Conservation (phyloP, 306 rosid species). For the Vigna reflexopilosa region DNA sequence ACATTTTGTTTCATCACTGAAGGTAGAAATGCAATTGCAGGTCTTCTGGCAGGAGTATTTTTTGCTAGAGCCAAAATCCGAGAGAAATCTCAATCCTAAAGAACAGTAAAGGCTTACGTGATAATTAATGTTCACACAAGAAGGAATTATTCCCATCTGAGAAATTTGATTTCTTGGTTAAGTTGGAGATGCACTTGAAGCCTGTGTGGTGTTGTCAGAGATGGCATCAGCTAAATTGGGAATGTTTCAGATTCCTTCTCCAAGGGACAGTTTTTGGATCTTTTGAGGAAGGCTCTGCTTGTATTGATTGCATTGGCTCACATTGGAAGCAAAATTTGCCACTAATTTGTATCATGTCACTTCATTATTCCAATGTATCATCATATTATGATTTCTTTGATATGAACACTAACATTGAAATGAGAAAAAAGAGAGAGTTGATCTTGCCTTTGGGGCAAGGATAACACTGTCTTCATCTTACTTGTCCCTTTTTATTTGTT, state of each 20-base stretch:
- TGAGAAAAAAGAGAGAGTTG: background rate
- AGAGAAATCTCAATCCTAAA: constrained; percentile 69
- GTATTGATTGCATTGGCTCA: constrained; percentile 33
- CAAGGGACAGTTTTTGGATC: constrained; percentile 38
- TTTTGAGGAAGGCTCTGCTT: constrained; percentile 23
- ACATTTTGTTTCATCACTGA: constrained; percentile 37
- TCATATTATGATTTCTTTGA: constrained; percentile 12
- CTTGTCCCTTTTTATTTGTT: background rate
- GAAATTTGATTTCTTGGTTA: constrained; percentile 42
- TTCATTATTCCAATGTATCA: constrained; percentile 22
- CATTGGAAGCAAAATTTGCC: constrained; percentile 12
- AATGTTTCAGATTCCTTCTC: constrained; percentile 35
- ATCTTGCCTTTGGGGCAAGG: background rate
- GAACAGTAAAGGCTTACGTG: background rate
- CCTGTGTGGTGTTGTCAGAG: constrained; percentile 28
- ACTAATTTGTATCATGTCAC: constrained; percentile 27
- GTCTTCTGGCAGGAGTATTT: constrained; percentile 94
- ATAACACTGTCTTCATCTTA: background rate
- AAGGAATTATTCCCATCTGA: constrained; percentile 33
- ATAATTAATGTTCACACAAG: background rate
- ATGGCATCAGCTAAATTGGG: constrained; percentile 15
- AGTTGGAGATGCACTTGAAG: constrained; percentile 36
- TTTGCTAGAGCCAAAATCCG: constrained; percentile 94
- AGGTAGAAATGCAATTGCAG: constrained; percentile 52
- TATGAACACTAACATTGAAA: constrained; percentile 11